A percentile compares a stretch with the other conserved stretches of the same genome.
Evolutionary conservation across 2,329 filamentous ascomycete species (phyloP).

Genomic region (Fonsecaea nubica): DNA sequence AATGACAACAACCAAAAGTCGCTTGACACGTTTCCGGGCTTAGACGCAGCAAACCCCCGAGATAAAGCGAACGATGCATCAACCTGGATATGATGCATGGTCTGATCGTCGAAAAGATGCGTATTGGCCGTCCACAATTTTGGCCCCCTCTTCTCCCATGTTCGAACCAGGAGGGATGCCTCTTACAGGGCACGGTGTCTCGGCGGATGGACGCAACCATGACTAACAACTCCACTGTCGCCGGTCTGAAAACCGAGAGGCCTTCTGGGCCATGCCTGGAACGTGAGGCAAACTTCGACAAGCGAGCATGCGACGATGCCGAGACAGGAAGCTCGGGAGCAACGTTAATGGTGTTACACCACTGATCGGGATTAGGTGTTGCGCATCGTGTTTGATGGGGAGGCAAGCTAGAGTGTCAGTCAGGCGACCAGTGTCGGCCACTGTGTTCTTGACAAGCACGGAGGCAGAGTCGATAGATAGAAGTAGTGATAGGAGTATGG

Average conservation of each 20-base stretch:
- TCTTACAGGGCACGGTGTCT: background rate
- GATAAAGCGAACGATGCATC: background rate
- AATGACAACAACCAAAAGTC: background rate
- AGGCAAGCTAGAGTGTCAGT: background rate
- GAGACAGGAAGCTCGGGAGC: background rate
- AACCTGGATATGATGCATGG: background rate
- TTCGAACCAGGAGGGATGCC: background rate
- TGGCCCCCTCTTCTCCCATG: background rate
- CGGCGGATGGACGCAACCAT: slow-evolving; percentile 2
- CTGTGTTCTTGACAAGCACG: background rate
- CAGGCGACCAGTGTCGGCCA: background rate
- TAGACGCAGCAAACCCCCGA: background rate
- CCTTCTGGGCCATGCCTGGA: background rate
- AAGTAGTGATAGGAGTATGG: background rate
- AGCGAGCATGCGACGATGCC: background rate
- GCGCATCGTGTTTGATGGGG: background rate
- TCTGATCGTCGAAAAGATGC: background rate
- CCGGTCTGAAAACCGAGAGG: background rate
- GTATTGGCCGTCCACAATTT: background rate
- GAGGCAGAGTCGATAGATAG: background rate
- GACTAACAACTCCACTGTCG: background rate
- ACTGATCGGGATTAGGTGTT: background rate
- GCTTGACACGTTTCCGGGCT: background rate
- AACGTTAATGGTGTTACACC: background rate
- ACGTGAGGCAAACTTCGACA: background rate